Percentiles rank a stretch among this genome's conserved stretches.
Evolutionary conservation across 345 rosid genomes (phyloP).

Genomic region (Citrus inodora): DNA sequence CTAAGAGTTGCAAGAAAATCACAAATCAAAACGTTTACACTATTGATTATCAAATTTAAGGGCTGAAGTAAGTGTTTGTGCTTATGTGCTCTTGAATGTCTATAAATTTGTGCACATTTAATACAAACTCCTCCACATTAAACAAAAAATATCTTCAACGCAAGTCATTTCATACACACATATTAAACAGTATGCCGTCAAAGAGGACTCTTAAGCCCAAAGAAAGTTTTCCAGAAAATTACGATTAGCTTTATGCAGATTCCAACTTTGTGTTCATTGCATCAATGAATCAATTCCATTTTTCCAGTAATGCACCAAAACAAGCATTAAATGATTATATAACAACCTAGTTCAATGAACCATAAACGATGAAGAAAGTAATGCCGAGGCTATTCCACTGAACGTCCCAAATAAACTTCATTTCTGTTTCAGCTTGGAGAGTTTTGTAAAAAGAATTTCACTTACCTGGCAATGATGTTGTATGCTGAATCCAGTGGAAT

Average conservation of each 20-base stretch:
- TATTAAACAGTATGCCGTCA: background rate
- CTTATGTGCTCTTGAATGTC: background rate
- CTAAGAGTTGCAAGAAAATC: background rate
- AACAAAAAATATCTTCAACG: background rate
- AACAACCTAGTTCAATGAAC: background rate
- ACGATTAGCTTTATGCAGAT: background rate
- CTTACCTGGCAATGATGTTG: constrained; percentile 63
- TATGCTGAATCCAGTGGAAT: constrained; percentile 31
- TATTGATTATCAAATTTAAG: background rate
- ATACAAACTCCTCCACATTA: too few relatives aligned
- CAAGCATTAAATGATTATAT: background rate
- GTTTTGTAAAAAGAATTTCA: background rate
- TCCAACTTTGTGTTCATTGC: background rate
- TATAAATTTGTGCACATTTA: background rate
- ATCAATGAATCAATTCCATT: background rate
- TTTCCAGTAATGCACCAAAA: background rate
- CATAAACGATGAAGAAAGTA: background rate
- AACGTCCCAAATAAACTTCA: background rate
- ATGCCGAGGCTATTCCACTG: background rate
- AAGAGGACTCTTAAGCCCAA: background rate
- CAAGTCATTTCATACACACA: background rate
- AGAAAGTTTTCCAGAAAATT: background rate
- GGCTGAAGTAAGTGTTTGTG: background rate
- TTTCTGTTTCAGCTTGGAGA: background rate
- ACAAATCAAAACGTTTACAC: background rate